Evolutionary conservation across 2,329 filamentous ascomycete genomes (phyloP).

Genomic region (Paramyrothecium roridum): DNA sequence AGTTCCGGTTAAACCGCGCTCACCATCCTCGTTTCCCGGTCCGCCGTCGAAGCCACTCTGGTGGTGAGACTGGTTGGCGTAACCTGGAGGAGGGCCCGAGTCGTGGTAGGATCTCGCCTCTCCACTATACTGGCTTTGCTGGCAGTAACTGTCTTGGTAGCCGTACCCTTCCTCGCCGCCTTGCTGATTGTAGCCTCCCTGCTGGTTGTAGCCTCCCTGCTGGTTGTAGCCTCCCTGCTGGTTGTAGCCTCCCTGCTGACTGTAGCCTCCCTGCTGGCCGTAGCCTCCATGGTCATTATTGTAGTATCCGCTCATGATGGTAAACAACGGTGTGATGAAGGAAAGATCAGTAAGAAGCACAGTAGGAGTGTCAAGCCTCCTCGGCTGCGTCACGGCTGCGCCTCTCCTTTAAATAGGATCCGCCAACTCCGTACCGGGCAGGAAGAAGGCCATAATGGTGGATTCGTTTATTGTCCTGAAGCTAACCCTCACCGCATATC

Average conservation of each 20-base stretch:
- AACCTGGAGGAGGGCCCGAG: neutral
- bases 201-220: neutral
- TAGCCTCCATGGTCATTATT: neutral
- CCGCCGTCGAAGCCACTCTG: slow-evolving; percentile 4
- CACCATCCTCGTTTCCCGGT: slow-evolving; percentile 27
- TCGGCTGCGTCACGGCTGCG: no score
- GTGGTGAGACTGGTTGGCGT: neutral
- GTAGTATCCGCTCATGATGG: neutral
- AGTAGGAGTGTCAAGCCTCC: no score
- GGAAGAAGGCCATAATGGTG: neutral
- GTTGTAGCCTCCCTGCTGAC: neutral
- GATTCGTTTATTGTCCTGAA: no score
- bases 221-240: neutral
- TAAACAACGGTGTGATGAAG: no score
- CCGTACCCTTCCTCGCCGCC: no score
- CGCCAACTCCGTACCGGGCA: neutral
- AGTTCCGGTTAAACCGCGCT: slow-evolving; percentile 37
- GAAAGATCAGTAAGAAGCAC: no score
- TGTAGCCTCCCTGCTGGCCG: neutral
- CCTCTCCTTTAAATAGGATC: neutral
- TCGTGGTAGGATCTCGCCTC: neutral
- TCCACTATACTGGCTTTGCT: neutral
- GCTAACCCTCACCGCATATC: neutral
- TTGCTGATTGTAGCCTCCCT: neutral
- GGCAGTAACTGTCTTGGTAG: neutral